Base-by-base conservation (phyloP, 2,329 filamentous ascomycete genomes). In the Xylaria sp. region DNA sequence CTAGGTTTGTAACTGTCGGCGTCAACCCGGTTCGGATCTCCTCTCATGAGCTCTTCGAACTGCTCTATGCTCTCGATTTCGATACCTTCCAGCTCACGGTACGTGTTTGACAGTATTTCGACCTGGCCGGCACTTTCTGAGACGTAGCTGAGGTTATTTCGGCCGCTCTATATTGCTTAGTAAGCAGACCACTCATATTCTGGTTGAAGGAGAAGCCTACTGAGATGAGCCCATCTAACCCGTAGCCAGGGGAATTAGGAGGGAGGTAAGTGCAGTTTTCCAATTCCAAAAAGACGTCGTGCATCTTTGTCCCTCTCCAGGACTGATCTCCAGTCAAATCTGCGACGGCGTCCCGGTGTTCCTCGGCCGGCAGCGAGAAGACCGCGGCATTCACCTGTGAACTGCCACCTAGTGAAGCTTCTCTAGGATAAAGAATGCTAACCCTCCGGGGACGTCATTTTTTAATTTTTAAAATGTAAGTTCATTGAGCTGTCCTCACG, bases 271-370 rank as follows among this genome's bases (percentile, higher is more conserved):
- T 85, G 51, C 88, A 68, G 63, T 77, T 78, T 44, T 75, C 68
- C 1, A 46, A 15, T 29, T 46, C 10, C n/a, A 46, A 11, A n/a
- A 46, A 46, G n/a, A 87, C 85, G 58, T 80, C 74, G 62, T 84
- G 78, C 85, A 89, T 88, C 60, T 84, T 85, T 1, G 75, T 74
- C 0, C 85, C 75, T 0, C 75, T 71, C 85, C 85, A 88, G 0
- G 82, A 82, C 7, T 70, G 65, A 60, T 88, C 85, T 3, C 84
- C 83, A 1, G 86, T 88, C 23, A 86, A 67, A 11, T 71, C 69
- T 1, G 79, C 79, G 57, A 88, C 81, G 68, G 81, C 73, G 29
- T 84, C 81, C 87, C 72, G 47, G 31, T 87, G 84, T 27, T 77
- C 80, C 52, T 80, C 75, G 82, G 78, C 0, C 85, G 84, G 58